Evolutionary conservation across 495 filamentous ascomycete genomes (phyloP).

Genomic region (Talaromyces stipitatus): DNA sequence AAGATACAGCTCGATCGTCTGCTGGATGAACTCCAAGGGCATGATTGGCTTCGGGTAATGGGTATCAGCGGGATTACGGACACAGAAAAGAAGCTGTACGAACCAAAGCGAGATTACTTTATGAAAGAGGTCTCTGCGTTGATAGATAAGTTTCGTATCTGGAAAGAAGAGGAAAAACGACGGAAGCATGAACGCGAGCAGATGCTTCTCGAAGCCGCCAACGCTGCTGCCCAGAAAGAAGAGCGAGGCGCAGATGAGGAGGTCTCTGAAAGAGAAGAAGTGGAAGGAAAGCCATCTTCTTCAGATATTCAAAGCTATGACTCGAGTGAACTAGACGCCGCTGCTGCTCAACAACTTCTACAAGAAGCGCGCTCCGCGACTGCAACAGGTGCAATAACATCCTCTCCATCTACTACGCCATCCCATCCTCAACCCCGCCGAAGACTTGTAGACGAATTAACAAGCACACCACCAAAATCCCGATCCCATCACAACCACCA

Average conservation of each 20-base stretch:
- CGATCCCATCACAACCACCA: not conserved
- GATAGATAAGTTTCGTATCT: constrained; percentile 76
- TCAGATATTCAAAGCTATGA: constrained; percentile 38
- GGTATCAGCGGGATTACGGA: constrained; percentile 85
- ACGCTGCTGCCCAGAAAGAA: constrained; percentile 3
- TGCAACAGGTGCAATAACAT: constrained; percentile 2
- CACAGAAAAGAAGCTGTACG: constrained; percentile 72
- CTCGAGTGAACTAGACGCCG: constrained; percentile 65
- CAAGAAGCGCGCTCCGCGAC: constrained; percentile 53
- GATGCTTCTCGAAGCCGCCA: constrained; percentile 8
- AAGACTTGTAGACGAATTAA: constrained; percentile 5
- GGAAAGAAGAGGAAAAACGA: constrained; percentile 86
- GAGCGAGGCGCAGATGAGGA: not conserved
- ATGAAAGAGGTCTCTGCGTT: constrained; percentile 70
- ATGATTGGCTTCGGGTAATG: constrained; percentile 89
- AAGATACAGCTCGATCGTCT: constrained; percentile 79
- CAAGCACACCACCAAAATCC: not conserved
- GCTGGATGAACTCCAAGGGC: constrained; percentile 79
- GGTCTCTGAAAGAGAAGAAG: constrained; percentile 14
- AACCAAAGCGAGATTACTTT: constrained; percentile 77
- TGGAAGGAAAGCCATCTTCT: constrained; percentile 15
- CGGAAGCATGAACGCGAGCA: constrained; percentile 63
- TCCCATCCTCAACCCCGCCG: constrained; percentile 7
- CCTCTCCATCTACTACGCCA: constrained; percentile 5
- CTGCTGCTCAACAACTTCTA: constrained; percentile 63